Evolutionary conservation across 441 rosid species (phyloP), one percentile per base, ranked within the genome.

Genomic region (Populus trichocarpa): DNA sequence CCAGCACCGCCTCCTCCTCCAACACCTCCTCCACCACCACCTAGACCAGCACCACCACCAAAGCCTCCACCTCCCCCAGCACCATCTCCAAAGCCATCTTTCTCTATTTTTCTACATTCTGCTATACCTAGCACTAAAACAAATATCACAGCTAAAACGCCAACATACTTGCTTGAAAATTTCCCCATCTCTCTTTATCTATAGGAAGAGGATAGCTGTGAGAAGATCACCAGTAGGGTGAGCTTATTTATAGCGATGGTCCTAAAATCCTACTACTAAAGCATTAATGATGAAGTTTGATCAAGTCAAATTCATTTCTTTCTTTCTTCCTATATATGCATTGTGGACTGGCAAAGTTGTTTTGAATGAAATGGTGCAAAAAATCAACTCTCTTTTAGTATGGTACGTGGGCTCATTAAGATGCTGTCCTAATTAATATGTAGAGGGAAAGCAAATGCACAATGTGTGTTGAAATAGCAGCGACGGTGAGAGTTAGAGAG

Each of bases 61-160:
- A 57, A 12, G 10, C 79, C 30, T 71, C 38, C 59, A 50, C 75
- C 71, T 73, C 76, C 67, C 4, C 75, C 82, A 0, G 59, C 72
- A 63, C 73, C 77, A 11, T 73, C 81, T 32, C 75, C 76, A 18
- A 4, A 22, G 0, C 86, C 85, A 70, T 86, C 80, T 50, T 85
- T 73, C 82, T 86, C 84, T 42, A 89, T 76, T 53, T 75, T 88
- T 69, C 94, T 81, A 69, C 94, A 86, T 81, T 91, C 90, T 0
- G 76, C 90, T 61, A 83, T 53, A 26, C 84, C 90, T 36, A 91
- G 72, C 38, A 84, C 84, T 78, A 89, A 61, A 83, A 83, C 84
- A 73, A 87, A 36, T 75, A 88, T 23, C 78, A 90, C 16, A 57
- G 79, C 76, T 46, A 85, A 57, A 46, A 84, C 33, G 65, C 80